A percentile compares a stretch with the other conserved stretches of the same genome.
phyloP scores from a whole-genome alignment of 176 grass and related monocot species.

The Oryza brachyantha region DNA sequence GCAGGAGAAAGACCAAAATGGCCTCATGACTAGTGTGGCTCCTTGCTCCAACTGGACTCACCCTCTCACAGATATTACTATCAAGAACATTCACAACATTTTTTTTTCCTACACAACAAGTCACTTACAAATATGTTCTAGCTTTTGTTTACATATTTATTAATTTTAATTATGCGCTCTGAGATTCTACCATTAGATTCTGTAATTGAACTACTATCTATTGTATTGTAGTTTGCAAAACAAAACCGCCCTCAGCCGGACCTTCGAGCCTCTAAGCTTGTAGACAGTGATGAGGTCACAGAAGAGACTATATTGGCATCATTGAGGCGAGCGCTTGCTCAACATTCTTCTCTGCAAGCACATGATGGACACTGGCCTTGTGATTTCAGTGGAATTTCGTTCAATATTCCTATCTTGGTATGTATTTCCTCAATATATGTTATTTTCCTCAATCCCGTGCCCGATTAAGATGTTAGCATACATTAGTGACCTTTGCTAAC shows the following conservation, averaged over 20 bases:
- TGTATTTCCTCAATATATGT: not conserved
- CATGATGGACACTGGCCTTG: constrained; percentile 53
- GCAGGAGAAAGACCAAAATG: no score
- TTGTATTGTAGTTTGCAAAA: constrained; percentile 47
- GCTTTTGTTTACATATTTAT: no score
- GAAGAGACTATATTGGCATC: constrained; percentile 39
- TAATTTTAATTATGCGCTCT: no score
- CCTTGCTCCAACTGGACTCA: no score
- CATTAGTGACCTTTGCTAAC: not conserved
- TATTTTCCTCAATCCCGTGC: no score
- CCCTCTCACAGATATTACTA: no score
- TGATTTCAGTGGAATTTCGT: constrained; percentile 52
- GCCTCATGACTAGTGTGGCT: no score
- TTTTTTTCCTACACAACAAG: no score
- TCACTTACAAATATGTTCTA: no score
- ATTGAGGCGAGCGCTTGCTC: constrained; percentile 27
- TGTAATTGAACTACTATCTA: no score
- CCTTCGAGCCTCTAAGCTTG: constrained; percentile 19
- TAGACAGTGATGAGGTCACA: constrained; percentile 17
- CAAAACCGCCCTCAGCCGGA: constrained; percentile 3
- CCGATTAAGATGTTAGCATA: not conserved
- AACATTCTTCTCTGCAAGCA: constrained; percentile 47
- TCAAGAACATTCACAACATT: no score
- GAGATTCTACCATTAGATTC: no score
- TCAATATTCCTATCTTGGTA: constrained; percentile 60